Conservation (phyloP, 805 yeast species). For the Cyberlindnera mycetangii region DNA sequence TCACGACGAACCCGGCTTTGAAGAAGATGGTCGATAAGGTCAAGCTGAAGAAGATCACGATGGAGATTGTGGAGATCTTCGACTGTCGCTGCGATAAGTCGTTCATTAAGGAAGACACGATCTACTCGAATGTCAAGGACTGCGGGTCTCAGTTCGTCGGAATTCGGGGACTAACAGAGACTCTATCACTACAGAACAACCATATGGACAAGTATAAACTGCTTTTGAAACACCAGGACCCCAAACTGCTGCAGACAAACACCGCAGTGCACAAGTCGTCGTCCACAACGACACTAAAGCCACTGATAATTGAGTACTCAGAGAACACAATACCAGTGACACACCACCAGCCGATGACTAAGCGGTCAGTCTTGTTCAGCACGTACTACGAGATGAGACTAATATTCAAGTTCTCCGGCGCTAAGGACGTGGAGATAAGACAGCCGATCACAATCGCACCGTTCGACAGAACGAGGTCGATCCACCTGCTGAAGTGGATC, state of each 20-base stretch:
- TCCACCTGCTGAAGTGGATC: constrained; percentile 51
- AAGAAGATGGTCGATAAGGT: constrained; percentile 21
- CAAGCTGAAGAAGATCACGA: constrained; percentile 43
- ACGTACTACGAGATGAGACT: constrained; percentile 46
- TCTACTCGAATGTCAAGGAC: constrained; percentile 29
- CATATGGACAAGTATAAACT: constrained; percentile 25
- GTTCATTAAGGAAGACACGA: constrained; percentile 42
- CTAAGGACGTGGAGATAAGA: constrained; percentile 46
- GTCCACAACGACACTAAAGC: constrained; percentile 21
- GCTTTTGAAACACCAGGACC: constrained; percentile 32
- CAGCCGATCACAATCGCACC: constrained; percentile 56
- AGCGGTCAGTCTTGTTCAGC: constrained; percentile 48
- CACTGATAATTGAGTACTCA: constrained; percentile 26
- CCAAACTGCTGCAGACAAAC: constrained; percentile 27
- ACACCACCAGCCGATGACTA: constrained; percentile 48
- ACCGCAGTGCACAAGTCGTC: constrained; percentile 14
- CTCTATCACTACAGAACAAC: constrained; percentile 25
- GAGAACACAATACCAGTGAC: constrained; percentile 31
- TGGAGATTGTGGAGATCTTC: constrained; percentile 51
- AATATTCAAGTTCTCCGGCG: constrained; percentile 45
- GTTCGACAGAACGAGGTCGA: constrained; percentile 45
- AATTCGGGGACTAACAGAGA: constrained; percentile 6
- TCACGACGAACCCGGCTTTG: constrained; percentile 32
- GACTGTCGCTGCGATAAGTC: constrained; percentile 39
- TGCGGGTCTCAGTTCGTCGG: constrained; percentile 17